Conservation (phyloP, 495 filamentous ascomycete genomes). For the Penicillium herquei region DNA sequence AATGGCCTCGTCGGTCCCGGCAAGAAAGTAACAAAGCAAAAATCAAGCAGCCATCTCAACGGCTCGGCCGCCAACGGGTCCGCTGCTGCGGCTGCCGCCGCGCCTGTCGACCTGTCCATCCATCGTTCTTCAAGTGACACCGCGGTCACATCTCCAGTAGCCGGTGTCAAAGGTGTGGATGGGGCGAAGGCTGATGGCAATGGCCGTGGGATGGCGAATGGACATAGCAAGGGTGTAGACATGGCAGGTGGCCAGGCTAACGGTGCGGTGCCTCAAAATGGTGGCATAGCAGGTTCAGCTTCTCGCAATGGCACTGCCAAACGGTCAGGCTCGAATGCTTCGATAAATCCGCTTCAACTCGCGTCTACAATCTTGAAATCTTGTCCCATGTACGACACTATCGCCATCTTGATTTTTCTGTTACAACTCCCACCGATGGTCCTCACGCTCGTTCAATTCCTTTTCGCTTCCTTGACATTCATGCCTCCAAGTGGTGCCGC, state of each 20-base stretch:
- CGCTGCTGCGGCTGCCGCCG: constrained; percentile 35
- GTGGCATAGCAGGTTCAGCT: constrained; percentile 28
- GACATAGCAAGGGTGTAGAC: constrained; percentile 40
- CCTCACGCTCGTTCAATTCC: constrained; percentile 83
- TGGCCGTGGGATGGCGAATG: constrained; percentile 39
- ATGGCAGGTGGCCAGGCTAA: constrained; percentile 41
- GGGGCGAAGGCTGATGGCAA: constrained; percentile 35
- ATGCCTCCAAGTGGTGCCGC: constrained; percentile 66
- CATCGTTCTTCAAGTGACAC: constrained; percentile 42
- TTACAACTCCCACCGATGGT: constrained; percentile 93
- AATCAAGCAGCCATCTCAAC: constrained; percentile 62
- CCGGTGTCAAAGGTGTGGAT: constrained; percentile 34
- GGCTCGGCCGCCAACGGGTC: constrained; percentile 51
- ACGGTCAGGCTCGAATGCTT: constrained; percentile 60
- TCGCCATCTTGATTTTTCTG: constrained; percentile 96
- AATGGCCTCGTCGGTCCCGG: constrained; percentile 82
- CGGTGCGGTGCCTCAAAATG: constrained; percentile 35
- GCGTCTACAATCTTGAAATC: constrained; percentile 84
- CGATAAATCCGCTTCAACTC: constrained; percentile 64
- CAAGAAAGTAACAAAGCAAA: constrained; percentile 73
- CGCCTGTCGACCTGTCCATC: constrained; percentile 45
- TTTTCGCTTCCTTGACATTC: constrained; percentile 92
- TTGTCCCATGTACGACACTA: constrained; percentile 90
- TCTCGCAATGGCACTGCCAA: constrained; percentile 51
- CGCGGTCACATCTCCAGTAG: constrained; percentile 36